Evolutionary conservation across 768 basidiomycete species (phyloP), one percentile per base, ranked within the genome.

Genomic region (Collybiopsis confluens): DNA sequence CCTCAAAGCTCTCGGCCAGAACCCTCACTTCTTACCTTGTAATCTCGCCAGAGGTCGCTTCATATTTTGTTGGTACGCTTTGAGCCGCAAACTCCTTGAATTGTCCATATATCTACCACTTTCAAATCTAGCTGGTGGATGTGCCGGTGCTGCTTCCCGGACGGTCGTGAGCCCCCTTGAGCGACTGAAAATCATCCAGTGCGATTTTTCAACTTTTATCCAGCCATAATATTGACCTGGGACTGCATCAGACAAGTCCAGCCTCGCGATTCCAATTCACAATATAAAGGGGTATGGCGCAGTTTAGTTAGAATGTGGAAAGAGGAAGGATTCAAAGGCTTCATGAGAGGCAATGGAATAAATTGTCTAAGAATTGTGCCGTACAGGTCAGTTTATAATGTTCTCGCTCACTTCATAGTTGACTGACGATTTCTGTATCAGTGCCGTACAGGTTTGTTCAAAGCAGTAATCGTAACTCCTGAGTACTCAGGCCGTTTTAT

Each of bases 161-260:
- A 97, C 95, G 2, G 90, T 97, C 13, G 96, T 98, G 45, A 88
- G 85, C 60, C 96, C 95, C 9, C 68, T 98, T 13, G 94, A 98
- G 63, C 74, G 96, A 55, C 75, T 98, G 52, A 99, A 99, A 71
- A 98, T 99, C 64, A 97, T 99, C 56, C 87, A 95, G 94, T 95
- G 61, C 44, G 52, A n/a, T 21, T 20, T 33, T 37, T 9, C 23
- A 33, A 33, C 47, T 54, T 33, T 35, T 49, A 42, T 56, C 44
- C 48, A 28, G 24, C 18, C 30, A 2, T 35, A 10, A 4, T 15
- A 24, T 37, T 48, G 18, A 36, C 33, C 9, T 20, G 18, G 45
- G 30, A 23, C 27, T 27, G 53, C 23, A 50, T n/a, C 38, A 96
- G 94, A 66, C 95, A 98, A 74, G 92, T 92, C n/a, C 96, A 97